Base-by-base conservation (phyloP, 805 yeast genomes). In the Suhomyces prunicola region DNA sequence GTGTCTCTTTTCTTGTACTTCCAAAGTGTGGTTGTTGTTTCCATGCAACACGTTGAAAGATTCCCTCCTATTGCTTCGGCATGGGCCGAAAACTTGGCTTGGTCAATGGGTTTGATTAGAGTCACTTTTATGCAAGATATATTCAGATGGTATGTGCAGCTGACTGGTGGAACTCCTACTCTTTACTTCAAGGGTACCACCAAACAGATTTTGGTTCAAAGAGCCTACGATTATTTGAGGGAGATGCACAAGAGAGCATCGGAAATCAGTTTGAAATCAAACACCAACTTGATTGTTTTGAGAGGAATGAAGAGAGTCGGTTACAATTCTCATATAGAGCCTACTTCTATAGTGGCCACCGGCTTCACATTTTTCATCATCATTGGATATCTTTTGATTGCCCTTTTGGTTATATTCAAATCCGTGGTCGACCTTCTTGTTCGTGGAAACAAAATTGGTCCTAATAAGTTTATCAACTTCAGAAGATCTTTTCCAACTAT, bases 81-180 rank as follows among this genome's bases (percentile, higher is more conserved):
- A 8, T 92, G 97, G 97, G 77, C 91, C 6, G 96, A 89, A 68
- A 91, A 92, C 65, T 76, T 92, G 63, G 91, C 90, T 27, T 92
- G 97, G 97, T 89, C 97, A 1, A 88, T 92, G 88, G 97, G 97
- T 2, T 77, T 92, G 54, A 89, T 92, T 60, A 77, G 86, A 66
- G 81, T 88, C 41, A 62, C 65, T 2, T 92, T 91, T 66, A 88
- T 92, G 96, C 97, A 92, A 70, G 74, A 83, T 55, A 85, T 88
- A 56, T 86, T 88, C 68, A 76, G 93, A 61, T 88, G 96, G 96
- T 88, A 85, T 61, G 82, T 88, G 44, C 91, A 88, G 66, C 72
- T 94, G 27, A 91, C 97, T 1, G 97, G 97, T 47, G 97, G 97
- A 42, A 71, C 80, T 1, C 97, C 97, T 31, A 72, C 88, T 5